Evolutionary conservation across 441 rosid genomes (phyloP), one percentile per base, ranked within the genome.

Genomic region (Erodium trifolium): DNA sequence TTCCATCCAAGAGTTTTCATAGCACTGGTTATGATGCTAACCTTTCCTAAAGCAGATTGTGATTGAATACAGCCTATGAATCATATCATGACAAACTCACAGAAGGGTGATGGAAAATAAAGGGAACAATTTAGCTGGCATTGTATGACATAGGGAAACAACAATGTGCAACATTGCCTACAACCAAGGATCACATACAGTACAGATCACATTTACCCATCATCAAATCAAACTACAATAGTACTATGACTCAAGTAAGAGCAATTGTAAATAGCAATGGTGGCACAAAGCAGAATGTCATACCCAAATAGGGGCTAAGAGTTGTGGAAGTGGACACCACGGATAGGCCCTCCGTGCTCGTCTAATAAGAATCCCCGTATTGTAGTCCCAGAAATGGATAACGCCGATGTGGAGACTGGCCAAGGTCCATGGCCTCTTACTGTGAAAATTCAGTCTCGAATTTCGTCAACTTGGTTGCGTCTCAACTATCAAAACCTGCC

Each of bases 271-370:
- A 31, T 31, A 31, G 34, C 34, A 31, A 31, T 31, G 34, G 34
- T 31, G 34, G 3, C 34, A 31, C 34, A 31, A 3, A 31, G 34
- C 34, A 31, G 34, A 31, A 31, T 31, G 34, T 31, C 34, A 31
- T 31, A 31, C 34, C 97, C 82, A 67, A 88, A 88, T 6, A 88
- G 73, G 10, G 92, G 89, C 81, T 87, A 91, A 43, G 96, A 77
- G 41, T 69, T 78, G 77, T 88, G 97, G 75, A 90, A 90, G 77
- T 86, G 90, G 45, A 91, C 97, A 5, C 97, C 92, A 49, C 92
- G 92, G 65, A 87, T 95, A 17, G 94, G 95, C 14, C 97, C 97
- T 59, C 88, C 92, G 29, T 90, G 97, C 82, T 87, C 92, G 34
- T 31, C 34, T 1, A 31, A 31, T 31, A 3, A 31, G 34, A 31